Evolutionary conservation across 2,329 filamentous ascomycete genomes (phyloP).

Genomic region (Paraconiothyrium sp.): DNA sequence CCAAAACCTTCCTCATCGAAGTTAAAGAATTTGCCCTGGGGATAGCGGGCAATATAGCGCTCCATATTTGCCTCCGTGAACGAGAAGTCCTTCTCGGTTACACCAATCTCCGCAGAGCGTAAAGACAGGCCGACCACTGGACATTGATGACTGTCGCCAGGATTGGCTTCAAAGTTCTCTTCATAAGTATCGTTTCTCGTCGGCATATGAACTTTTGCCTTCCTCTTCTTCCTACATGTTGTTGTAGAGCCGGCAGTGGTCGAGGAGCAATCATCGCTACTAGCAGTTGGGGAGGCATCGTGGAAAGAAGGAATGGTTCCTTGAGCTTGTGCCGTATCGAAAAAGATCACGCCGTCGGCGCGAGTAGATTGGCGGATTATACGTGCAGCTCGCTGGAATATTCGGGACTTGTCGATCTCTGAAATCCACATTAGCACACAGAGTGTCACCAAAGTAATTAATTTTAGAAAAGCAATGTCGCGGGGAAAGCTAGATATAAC

Average conservation of each 20-base stretch:
- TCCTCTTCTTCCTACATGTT: conserved; percentile 29
- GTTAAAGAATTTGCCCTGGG: conserved; percentile 48
- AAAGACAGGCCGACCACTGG: conserved; percentile 37
- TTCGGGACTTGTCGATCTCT: conserved; percentile 34
- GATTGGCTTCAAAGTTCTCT: conserved; percentile 2
- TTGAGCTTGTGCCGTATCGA: conserved; percentile 44
- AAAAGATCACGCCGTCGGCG: conserved; percentile 48
- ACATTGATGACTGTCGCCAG: conserved; percentile 33
- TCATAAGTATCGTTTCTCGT: conserved; percentile 7
- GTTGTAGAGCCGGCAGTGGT: conserved; percentile 43
- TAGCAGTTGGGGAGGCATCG: conserved; percentile 24
- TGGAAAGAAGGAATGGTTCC: conserved; percentile 38
- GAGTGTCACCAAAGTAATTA: too few species aligned
- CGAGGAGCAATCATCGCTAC: conserved; percentile 41
- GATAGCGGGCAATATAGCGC: conserved; percentile 45
- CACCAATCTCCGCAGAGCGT: conserved; percentile 26
- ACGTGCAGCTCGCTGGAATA: conserved; percentile 47
- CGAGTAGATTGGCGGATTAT: conserved; percentile 46
- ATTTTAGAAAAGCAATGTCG: neutral
- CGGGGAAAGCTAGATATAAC: neutral
- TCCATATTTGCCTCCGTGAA: conserved; percentile 47
- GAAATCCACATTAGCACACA: neutral
- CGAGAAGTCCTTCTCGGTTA: conserved; percentile 39
- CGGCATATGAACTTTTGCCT: conserved; percentile 10
- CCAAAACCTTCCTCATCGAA: conserved; percentile 45